These are phyloP conservation scores for Xylariaceae sp. DNA, from an alignment of 2,329 filamentous ascomycete species.

Conservation along the genomic window DNA sequence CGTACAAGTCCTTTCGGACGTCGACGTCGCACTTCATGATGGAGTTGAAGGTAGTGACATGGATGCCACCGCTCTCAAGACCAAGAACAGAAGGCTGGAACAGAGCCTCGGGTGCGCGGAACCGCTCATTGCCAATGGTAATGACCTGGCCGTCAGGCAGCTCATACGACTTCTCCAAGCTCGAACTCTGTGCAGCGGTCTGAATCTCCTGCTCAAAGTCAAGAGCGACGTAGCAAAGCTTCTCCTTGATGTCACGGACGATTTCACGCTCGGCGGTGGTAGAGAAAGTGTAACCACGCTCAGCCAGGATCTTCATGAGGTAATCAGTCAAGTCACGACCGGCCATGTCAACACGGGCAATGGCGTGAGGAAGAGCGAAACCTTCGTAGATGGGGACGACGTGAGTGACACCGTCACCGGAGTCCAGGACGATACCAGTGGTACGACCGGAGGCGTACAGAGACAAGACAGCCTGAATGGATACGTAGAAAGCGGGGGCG, in stretches of 20 bases:
- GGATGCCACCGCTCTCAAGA: slow-evolving; percentile 98
- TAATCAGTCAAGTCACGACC: slow-evolving; percentile 99
- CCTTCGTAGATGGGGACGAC: slow-evolving; percentile 99
- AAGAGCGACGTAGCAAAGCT: slow-evolving; percentile 99
- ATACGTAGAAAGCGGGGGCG: slow-evolving; percentile 99
- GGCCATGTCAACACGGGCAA: slow-evolving; percentile 99
- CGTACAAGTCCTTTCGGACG: slow-evolving; percentile 99
- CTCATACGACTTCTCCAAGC: slow-evolving; percentile 99
- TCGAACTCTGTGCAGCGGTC: slow-evolving; percentile 97
- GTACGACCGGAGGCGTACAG: slow-evolving; percentile 99
- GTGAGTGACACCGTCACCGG: slow-evolving; percentile 99
- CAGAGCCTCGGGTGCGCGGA: slow-evolving; percentile 98
- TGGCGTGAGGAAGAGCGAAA: slow-evolving; percentile 99
- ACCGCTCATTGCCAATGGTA: slow-evolving; percentile 99
- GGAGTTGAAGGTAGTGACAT: slow-evolving; percentile 99
- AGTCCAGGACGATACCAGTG: slow-evolving; percentile 99
- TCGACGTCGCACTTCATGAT: slow-evolving; percentile 99
- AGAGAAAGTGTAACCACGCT: slow-evolving; percentile 99
- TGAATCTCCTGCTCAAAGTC: slow-evolving; percentile 99
- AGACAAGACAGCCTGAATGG: slow-evolving; percentile 98
- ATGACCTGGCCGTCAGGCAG: slow-evolving; percentile 99
- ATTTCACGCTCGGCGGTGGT: slow-evolving; percentile 99
- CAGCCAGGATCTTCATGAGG: slow-evolving; percentile 99
- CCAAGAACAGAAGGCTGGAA: slow-evolving; percentile 98
- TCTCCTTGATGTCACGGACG: slow-evolving; percentile 99